Evolutionary conservation across 495 filamentous ascomycete genomes (phyloP), one percentile per base, ranked within the genome.

Genomic region (Chaetomium cochliodes): DNA sequence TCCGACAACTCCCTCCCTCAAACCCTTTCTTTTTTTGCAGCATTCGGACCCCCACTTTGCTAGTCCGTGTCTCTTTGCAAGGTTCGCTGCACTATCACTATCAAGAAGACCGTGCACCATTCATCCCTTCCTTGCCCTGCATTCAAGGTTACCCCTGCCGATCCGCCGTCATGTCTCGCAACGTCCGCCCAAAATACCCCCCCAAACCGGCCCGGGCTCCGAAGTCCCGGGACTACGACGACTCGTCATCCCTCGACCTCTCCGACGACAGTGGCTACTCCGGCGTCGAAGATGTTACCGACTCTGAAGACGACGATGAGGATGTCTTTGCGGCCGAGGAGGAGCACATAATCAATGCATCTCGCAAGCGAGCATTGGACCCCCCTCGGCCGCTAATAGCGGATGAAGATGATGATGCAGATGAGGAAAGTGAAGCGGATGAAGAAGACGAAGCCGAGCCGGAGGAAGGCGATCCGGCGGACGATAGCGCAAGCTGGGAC

Each of bases 211-310:
- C 67, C 74, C 80, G 76, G 72, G 70, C 65, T 61, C 68, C 69
- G 57, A 78, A 73, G 65, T 75, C 76, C 65, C 75, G 73, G 41
- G 74, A 66, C 58, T 80, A 76, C 33, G 77, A 77, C 23, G 77
- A 77, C 23, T 78, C 78, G 54, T 79, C 77, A 13, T 82, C 80
- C 0, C 71, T 81, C 56, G 73, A 81, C 68, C 79, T 83, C 39
- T 85, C 86, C 7, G 85, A 89, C 64, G 87, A 92, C 62, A 87
- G 88, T 60, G 84, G 82, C 52, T 89, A 90, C 71, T 87, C 86
- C 16, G 90, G 81, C 20, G 87, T 93, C 41, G 88, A 92, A 67
- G 85, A 90, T 44, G 88, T 96, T 64, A 88, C 84, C 61, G 90
- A 92, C 54, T 88, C 83, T 11, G 88, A 91, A 65, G 88, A 90